Percentiles rank a stretch among this genome's conserved stretches.
These are phyloP conservation scores for Earliella scabrosa DNA, from an alignment of 1,284 basidiomycete genomes.

Conservation along the genomic window DNA sequence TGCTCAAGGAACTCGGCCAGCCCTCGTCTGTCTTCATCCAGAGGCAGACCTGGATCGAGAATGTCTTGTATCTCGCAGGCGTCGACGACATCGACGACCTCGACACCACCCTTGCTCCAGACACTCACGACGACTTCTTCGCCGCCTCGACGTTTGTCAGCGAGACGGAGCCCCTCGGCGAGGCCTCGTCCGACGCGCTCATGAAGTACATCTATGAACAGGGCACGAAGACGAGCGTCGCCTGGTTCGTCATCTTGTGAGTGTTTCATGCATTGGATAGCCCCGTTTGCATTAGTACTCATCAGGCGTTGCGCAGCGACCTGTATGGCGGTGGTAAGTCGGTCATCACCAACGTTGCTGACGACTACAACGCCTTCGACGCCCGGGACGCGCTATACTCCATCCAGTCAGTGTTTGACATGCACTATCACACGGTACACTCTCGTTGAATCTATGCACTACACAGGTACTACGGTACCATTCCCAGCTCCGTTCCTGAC, in stretches of 20 bases:
- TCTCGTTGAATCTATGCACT: background rate
- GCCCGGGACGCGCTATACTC: constrained; percentile 12
- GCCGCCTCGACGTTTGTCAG: constrained; percentile 16
- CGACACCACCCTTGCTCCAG: constrained; percentile 9
- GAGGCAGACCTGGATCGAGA: background rate
- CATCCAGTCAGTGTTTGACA: constrained; percentile 9
- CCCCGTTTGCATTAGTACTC: background rate
- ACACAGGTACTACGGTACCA: constrained; percentile 10
- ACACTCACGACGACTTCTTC: constrained; percentile 10
- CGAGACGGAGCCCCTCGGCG: background rate
- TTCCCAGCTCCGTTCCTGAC: constrained; percentile 4
- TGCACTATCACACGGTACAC: too few relatives aligned
- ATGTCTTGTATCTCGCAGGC: constrained; percentile 8
- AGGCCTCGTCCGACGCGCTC: constrained; percentile 8
- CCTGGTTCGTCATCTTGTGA: constrained; percentile 13
- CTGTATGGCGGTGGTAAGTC: constrained; percentile 10
- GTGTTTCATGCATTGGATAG: background rate
- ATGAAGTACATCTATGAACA: constrained; percentile 11
- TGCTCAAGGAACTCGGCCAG: background rate
- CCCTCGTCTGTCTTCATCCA: background rate
- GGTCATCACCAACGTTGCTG: background rate
- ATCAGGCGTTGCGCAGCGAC: background rate
- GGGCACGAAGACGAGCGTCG: background rate
- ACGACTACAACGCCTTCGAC: constrained; percentile 13
- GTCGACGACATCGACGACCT: background rate